phyloP scores from a whole-genome alignment of 768 basidiomycete genomes.

The Exidia glandulosa region DNA sequence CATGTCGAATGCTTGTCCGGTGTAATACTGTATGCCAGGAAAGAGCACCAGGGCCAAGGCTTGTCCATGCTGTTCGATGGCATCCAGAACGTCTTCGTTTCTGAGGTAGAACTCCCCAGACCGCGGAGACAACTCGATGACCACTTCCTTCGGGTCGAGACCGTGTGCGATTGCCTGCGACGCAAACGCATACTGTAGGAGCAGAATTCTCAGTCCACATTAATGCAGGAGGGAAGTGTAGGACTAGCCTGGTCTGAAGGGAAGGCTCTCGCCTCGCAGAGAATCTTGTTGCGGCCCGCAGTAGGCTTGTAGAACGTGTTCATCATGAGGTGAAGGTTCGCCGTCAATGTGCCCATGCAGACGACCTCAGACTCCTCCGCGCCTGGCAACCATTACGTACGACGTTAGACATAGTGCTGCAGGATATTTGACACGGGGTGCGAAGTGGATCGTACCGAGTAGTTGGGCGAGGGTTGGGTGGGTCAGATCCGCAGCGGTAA shows the following conservation, averaged over 20 bases:
- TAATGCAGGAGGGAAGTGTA: constrained; percentile 1
- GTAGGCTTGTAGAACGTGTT: constrained; percentile 89
- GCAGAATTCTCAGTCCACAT: constrained; percentile 2
- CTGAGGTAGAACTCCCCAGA: constrained; percentile 76
- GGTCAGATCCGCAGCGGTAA: constrained; percentile 59
- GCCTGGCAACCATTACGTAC: constrained; percentile 36
- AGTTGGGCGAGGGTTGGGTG: constrained; percentile 68
- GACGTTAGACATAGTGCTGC: constrained; percentile 2
- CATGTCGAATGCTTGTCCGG: constrained; percentile 91
- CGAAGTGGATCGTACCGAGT: constrained; percentile 46
- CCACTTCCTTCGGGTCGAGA: constrained; percentile 55
- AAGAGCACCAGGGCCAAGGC: constrained; percentile 86
- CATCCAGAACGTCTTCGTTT: constrained; percentile 76
- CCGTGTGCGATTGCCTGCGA: constrained; percentile 84
- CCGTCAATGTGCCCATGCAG: constrained; percentile 90
- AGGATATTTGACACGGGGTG: constrained; percentile 1
- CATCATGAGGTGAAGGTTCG: constrained; percentile 94
- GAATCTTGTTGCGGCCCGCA: constrained; percentile 73
- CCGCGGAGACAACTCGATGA: constrained; percentile 73
- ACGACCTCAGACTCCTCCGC: constrained; percentile 85
- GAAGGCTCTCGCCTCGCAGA: constrained; percentile 90
- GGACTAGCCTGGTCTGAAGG: constrained; percentile 84
- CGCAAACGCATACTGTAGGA: constrained; percentile 78
- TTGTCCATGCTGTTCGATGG: constrained; percentile 59
- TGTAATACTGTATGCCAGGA: constrained; percentile 94